A percentile compares a stretch with the other conserved stretches of the same genome.
These are phyloP conservation scores for Plasmodium relictum DNA, from an alignment of 169 alveolate genomes.

Conservation along the genomic window DNA sequence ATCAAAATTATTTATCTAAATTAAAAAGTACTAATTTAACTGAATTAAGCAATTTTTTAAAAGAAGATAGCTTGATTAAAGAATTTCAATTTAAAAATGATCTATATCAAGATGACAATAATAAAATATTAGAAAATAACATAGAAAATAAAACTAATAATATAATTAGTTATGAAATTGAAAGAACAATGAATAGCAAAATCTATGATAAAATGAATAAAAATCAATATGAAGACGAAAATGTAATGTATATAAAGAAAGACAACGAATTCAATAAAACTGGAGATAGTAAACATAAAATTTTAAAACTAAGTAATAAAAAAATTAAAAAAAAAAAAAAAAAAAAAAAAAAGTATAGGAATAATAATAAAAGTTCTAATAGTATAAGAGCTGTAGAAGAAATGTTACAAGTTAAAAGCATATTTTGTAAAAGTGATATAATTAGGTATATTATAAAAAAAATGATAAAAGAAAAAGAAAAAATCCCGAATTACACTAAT, in stretches of 20 bases:
- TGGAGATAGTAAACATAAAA: not conserved
- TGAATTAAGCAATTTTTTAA: too few relatives aligned
- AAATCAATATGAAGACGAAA: not conserved
- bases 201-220: not conserved
- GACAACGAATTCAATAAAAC: not conserved
- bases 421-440: slow-evolving; percentile 1
- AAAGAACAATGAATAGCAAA: too few relatives aligned
- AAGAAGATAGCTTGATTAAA: too few relatives aligned
- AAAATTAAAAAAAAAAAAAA: slow-evolving; percentile 39
- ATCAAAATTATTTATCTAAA: slow-evolving; percentile 5
- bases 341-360: slow-evolving; percentile 12
- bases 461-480: slow-evolving; percentile 31
- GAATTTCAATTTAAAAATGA: too few relatives aligned
- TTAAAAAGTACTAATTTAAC: not conserved
- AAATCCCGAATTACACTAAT: not conserved
- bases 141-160: not conserved
- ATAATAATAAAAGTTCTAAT: not conserved
- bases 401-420: not conserved
- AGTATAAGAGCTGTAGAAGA: slow-evolving; percentile 1
- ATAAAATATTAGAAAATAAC: not conserved
- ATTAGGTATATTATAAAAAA: slow-evolving; percentile 18
- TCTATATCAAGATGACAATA: not conserved
- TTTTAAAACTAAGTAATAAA: not conserved
- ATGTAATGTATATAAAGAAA: not conserved
- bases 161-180: not conserved